Conservation (phyloP, 2,329 filamentous ascomycete genomes). For the Trichoderma polysporum region DNA sequence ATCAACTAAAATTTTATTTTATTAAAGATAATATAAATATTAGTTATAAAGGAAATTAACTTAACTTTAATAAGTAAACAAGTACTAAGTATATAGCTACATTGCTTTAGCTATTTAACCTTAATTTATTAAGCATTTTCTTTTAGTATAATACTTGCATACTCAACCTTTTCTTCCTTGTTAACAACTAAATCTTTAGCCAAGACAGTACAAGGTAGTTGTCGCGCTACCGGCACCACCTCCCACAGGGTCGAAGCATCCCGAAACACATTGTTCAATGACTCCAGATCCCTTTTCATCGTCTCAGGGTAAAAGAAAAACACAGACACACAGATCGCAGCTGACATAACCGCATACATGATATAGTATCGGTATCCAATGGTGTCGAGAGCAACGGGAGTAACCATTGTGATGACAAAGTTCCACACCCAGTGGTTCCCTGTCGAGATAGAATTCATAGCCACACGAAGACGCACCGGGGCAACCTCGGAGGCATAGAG, state of each 20-base stretch:
- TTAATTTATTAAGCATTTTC: too few species aligned
- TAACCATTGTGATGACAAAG: neutral
- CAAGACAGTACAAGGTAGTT: too few species aligned
- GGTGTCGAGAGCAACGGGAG: neutral
- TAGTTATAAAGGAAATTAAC: neutral
- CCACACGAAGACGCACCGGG: neutral
- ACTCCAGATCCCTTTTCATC: neutral
- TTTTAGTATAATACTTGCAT: too few species aligned
- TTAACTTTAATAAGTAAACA: too few species aligned
- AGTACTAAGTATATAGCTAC: too few species aligned
- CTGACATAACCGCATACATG: neutral
- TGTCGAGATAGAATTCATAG: neutral
- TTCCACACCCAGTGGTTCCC: neutral
- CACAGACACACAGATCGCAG: neutral
- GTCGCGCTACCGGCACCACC: too few species aligned
- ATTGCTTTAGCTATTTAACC: too few species aligned
- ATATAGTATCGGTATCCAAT: neutral
- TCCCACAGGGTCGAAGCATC: too few species aligned
- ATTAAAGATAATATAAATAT: neutral
- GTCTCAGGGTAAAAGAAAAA: neutral
- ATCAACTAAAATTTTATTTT: neutral
- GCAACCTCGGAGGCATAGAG: neutral
- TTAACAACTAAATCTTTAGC: too few species aligned
- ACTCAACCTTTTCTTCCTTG: too few species aligned
- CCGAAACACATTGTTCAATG: neutral